These are phyloP conservation scores for Umbelopsis sp. DNA, from an alignment of 192 early-diverging fungal genomes.

Conservation along the genomic window DNA sequence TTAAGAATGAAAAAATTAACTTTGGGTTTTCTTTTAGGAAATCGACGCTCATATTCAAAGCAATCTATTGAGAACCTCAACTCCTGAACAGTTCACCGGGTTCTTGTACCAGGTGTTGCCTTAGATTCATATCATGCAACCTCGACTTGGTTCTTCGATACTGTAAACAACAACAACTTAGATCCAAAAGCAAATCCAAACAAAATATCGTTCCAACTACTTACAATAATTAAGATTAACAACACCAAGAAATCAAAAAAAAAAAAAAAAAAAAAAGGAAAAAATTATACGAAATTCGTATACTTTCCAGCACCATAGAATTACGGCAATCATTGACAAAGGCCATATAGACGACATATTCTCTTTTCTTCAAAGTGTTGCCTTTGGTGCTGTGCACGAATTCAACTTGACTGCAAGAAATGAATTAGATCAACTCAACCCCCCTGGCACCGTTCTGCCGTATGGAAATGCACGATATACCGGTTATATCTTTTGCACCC, in stretches of 20 bases:
- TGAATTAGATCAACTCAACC: not conserved
- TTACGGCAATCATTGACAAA: not conserved
- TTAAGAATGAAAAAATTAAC: not conserved
- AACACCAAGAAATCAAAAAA: not conserved
- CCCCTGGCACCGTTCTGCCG: not conserved
- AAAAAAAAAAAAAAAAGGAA: not conserved
- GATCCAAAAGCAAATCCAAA: too few relatives aligned
- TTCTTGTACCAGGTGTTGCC: conserved; percentile 35
- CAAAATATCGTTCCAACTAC: not conserved
- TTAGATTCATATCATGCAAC: too few relatives aligned
- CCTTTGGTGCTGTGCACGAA: not conserved
- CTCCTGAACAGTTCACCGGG: conserved; percentile 22
- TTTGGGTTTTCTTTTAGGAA: conserved; percentile 19
- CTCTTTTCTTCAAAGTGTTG: not conserved
- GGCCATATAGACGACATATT: conserved; percentile 2
- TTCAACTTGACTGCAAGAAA: not conserved
- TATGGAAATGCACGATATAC: conserved; percentile 7
- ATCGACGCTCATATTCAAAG: conserved; percentile 38
- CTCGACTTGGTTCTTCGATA: too few relatives aligned
- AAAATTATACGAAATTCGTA: too few relatives aligned
- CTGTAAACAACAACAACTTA: not conserved
- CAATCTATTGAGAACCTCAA: conserved; percentile 24
- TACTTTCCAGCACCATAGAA: too few relatives aligned
- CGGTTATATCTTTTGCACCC: not conserved
- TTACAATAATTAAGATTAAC: not conserved